Conservation (phyloP, 495 filamentous ascomycete species). For the Trichocladium uniseriatum region DNA sequence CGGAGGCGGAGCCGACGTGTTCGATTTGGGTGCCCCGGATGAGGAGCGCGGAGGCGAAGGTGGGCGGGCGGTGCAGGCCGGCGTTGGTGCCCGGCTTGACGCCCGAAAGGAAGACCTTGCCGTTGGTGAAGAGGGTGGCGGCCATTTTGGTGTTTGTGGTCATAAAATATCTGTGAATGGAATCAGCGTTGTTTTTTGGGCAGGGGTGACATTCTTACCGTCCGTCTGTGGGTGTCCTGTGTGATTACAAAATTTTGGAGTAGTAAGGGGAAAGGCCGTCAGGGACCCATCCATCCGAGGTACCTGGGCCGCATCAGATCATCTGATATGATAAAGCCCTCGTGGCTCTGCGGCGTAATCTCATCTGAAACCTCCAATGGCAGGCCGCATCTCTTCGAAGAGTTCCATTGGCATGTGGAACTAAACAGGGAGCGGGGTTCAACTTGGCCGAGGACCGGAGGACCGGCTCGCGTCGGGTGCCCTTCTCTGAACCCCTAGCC, state of each 20-base stretch:
- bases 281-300: too few species aligned
- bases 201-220: too few species aligned
- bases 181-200: background rate
- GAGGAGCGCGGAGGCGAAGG: constrained; percentile 34
- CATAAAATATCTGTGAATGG: constrained; percentile 7
- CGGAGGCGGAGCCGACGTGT: constrained; percentile 35
- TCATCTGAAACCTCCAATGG: background rate
- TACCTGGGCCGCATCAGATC: background rate
- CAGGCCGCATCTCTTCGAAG: background rate
- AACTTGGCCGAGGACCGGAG: constrained; percentile 8
- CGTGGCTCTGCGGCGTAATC: background rate
- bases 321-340: constrained; percentile 4
- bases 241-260: background rate
- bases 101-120: constrained; percentile 19
- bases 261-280: background rate
- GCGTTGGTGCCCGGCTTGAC: constrained; percentile 22
- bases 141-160: constrained; percentile 7
- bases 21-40: constrained; percentile 27
- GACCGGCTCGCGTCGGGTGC: background rate
- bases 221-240: too few species aligned
- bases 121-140: constrained; percentile 29
- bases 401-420: background rate
- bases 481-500: too few species aligned
- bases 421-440: constrained; percentile 4
- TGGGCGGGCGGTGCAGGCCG: constrained; percentile 16